These are phyloP conservation scores for Dactylellina leptospora DNA, from an alignment of 2,329 filamentous ascomycete species.

Conservation along the genomic window DNA sequence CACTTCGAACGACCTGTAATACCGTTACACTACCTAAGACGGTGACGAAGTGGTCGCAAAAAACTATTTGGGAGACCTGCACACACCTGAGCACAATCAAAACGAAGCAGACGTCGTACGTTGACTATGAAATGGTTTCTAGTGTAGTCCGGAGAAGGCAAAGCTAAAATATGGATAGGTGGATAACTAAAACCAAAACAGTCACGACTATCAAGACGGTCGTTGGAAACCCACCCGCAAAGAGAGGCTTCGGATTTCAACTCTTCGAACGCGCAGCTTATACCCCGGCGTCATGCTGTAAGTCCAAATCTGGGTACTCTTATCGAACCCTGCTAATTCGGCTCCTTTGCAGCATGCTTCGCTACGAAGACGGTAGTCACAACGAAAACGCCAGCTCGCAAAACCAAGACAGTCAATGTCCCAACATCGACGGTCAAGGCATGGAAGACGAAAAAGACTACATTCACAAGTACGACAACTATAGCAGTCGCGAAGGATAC, in stretches of 20 bases:
- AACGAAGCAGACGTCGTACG: background rate
- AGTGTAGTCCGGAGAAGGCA: background rate
- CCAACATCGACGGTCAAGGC: slow-evolving; percentile 3
- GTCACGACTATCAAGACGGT: background rate
- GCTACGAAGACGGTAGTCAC: background rate
- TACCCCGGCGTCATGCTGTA: background rate
- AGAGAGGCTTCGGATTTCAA: background rate
- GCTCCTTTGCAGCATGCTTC: slow-evolving; percentile 1
- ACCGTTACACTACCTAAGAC: slow-evolving; percentile 2
- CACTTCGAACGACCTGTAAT: background rate
- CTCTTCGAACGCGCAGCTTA: background rate
- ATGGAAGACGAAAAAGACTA: background rate
- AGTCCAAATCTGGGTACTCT: background rate
- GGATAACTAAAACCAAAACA: background rate
- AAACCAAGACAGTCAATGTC: background rate
- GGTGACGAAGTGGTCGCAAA: background rate
- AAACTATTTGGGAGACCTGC: background rate
- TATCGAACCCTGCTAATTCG: background rate
- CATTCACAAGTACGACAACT: background rate
- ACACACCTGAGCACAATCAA: background rate
- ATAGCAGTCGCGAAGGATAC: background rate
- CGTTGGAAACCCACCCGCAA: background rate
- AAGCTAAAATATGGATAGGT: too few relatives aligned
- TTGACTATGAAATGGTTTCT: background rate
- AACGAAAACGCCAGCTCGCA: background rate